phyloP scores from a whole-genome alignment of 306 rosid genomes.

The peach (Prunus persica) region DNA sequence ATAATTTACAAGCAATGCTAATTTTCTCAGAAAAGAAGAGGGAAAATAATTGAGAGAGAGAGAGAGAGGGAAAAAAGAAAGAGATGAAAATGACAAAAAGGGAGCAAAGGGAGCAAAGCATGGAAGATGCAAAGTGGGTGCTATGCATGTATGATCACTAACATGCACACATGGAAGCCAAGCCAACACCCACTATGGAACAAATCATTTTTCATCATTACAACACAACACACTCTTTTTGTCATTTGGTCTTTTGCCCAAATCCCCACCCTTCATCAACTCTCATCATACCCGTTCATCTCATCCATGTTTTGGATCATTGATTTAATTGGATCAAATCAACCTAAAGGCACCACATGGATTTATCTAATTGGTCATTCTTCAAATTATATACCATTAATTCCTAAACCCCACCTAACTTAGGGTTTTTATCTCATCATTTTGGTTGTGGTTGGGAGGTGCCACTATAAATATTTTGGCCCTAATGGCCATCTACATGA shows the following conservation, averaged over 20 bases:
- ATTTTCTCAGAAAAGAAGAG: not conserved
- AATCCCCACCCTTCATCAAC: conserved; percentile 47
- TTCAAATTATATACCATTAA: not conserved
- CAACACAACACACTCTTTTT: conserved; percentile 47
- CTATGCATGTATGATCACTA: conserved; percentile 27
- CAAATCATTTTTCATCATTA: conserved; percentile 58
- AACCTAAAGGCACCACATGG: not conserved
- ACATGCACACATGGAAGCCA: conserved; percentile 66
- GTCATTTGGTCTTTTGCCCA: conserved; percentile 34
- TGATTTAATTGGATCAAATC: not conserved
- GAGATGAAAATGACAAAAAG: conserved; percentile 45
- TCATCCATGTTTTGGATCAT: conserved; percentile 16
- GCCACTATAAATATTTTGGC: not conserved
- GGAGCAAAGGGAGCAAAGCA: conserved; percentile 32
- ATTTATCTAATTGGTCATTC: not conserved
- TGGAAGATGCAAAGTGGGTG: conserved; percentile 29
- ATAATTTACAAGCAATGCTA: not conserved
- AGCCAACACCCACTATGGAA: conserved; percentile 52
- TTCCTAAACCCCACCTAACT: not conserved
- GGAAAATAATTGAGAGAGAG: conserved; percentile 1
- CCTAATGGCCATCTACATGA: not conserved
- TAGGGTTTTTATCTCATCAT: not conserved
- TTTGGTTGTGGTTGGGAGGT: not conserved
- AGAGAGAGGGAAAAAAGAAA: not conserved
- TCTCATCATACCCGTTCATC: conserved; percentile 36